Conservation (phyloP, 805 yeast genomes). For the Torulaspora delbrueckii region DNA sequence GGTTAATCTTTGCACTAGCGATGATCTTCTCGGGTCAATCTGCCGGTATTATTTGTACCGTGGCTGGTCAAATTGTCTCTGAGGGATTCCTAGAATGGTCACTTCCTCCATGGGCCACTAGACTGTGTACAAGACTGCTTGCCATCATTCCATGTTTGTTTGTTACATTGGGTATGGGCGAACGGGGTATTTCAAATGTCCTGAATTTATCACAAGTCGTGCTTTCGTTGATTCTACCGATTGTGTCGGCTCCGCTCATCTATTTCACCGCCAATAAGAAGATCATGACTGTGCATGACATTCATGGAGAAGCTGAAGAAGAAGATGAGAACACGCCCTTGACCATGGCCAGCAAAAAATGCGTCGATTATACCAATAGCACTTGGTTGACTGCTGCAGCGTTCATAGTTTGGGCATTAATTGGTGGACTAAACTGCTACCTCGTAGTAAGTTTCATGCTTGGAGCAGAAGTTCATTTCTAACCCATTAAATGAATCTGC, state of each 20-base stretch:
- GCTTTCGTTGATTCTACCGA: slow-evolving; percentile 72
- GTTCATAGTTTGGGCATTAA: slow-evolving; percentile 60
- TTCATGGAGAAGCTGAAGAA: slow-evolving; percentile 31
- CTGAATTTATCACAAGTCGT: slow-evolving; percentile 82
- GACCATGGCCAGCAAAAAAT: slow-evolving; percentile 20
- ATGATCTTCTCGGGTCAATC: slow-evolving; percentile 88
- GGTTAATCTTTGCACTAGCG: slow-evolving; percentile 82
- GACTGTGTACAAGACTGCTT: slow-evolving; percentile 73
- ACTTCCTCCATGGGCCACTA: slow-evolving; percentile 73
- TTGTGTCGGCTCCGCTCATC: slow-evolving; percentile 83
- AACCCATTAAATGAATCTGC: slow-evolving; percentile 3
- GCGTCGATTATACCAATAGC: slow-evolving; percentile 69
- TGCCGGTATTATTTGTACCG: slow-evolving; percentile 90
- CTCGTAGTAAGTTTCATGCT: slow-evolving; percentile 48
- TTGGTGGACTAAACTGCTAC: slow-evolving; percentile 67
- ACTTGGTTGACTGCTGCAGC: slow-evolving; percentile 50
- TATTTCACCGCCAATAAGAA: slow-evolving; percentile 68
- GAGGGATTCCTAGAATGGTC: slow-evolving; percentile 84
- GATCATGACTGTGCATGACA: slow-evolving; percentile 55
- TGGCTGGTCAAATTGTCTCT: slow-evolving; percentile 90
- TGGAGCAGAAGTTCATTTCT: slow-evolving; percentile 51
- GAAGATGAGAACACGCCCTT: slow-evolving; percentile 31
- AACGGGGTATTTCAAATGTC: slow-evolving; percentile 72
- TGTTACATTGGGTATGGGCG: slow-evolving; percentile 67
- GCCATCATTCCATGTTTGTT: slow-evolving; percentile 82